These are phyloP conservation scores for Monilinia laxa DNA, from an alignment of 2,329 filamentous ascomycete species.

Conservation along the genomic window DNA sequence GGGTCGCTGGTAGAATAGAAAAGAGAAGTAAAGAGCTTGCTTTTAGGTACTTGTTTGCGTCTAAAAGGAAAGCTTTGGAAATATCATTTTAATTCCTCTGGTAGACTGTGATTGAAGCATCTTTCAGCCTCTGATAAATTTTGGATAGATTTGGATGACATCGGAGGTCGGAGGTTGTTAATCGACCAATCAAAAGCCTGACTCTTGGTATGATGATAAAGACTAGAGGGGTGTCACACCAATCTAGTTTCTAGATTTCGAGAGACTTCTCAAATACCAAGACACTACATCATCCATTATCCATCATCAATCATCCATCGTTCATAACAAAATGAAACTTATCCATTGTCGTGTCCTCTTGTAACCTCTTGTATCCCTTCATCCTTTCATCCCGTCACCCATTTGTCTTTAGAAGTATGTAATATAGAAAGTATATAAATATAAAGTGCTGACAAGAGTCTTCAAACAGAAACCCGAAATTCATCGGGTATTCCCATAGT, in stretches of 20 bases:
- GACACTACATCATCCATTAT: no score
- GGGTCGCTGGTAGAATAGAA: neutral
- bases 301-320: neutral
- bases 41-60: neutral
- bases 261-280: neutral
- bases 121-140: constrained; percentile 5
- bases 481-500: neutral
- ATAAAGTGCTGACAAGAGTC: constrained; percentile 3
- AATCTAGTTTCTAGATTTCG: neutral
- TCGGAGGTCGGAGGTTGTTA: constrained; percentile 17
- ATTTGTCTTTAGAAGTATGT: no score
- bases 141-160: constrained; percentile 7
- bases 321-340: neutral
- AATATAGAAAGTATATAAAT: neutral
- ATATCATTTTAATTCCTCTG: neutral
- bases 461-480: constrained; percentile 8
- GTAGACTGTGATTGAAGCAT: neutral
- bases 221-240: neutral
- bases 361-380: neutral
- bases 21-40: neutral
- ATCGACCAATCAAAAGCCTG: neutral
- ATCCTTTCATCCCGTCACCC: neutral
- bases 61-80: neutral
- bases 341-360: neutral
- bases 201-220: no score